These are phyloP conservation scores for Fusarium incarnatum DNA, from an alignment of 2,329 filamentous ascomycete species.

Conservation along the genomic window DNA sequence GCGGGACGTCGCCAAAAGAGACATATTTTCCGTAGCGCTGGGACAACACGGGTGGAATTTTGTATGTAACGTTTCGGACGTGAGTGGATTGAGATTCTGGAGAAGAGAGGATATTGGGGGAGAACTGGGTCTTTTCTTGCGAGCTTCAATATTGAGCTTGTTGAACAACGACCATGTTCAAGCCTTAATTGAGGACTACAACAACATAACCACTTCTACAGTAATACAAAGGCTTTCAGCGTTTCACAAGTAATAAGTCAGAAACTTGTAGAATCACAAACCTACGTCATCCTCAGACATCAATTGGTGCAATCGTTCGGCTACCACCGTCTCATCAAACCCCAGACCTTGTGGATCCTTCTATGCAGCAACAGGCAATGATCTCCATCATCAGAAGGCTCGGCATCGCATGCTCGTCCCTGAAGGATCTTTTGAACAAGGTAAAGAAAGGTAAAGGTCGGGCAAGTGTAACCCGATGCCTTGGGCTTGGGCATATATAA, in stretches of 20 bases:
- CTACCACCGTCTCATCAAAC: constrained; percentile 16
- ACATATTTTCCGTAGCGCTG: background rate
- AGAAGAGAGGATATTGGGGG: constrained; percentile 7
- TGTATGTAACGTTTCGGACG: constrained; percentile 28
- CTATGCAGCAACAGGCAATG: constrained; percentile 14
- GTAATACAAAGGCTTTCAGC: background rate
- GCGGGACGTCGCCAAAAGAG: constrained; percentile 11
- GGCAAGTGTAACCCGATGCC: background rate
- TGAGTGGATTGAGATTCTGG: constrained; percentile 10
- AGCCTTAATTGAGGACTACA: background rate
- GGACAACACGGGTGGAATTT: background rate
- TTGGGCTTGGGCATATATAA: constrained; percentile 21
- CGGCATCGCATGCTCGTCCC: background rate
- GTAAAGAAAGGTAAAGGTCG: background rate
- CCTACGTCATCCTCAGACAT: constrained; percentile 9
- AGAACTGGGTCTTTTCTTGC: background rate
- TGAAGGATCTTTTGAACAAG: constrained; percentile 2
- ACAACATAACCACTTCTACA: background rate
- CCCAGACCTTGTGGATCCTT: constrained; percentile 23
- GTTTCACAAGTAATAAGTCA: background rate
- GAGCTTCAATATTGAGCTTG: background rate
- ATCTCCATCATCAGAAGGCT: constrained; percentile 31
- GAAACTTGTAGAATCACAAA: background rate
- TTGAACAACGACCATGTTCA: background rate
- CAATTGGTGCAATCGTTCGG: background rate